Percentiles rank a stretch among this genome's conserved stretches.
Evolutionary conservation across 129 eudicot genomes (phyloP).

Genomic region (Oenanthe sinensis): DNA sequence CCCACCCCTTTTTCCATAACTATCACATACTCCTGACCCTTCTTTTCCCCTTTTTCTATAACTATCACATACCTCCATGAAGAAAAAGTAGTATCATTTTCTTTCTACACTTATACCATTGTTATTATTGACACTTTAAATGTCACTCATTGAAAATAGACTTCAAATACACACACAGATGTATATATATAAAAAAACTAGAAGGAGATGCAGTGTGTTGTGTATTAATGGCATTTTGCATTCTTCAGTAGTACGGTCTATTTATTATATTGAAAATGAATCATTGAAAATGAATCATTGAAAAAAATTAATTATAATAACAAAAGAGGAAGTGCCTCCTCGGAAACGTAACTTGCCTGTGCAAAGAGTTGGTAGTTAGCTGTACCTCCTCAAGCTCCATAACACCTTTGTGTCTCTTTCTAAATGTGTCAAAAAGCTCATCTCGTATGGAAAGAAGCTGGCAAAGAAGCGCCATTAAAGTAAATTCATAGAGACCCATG

Average conservation of each 20-base stretch:
- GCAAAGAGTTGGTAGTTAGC: slow-evolving; percentile 79
- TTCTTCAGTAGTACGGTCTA: background rate
- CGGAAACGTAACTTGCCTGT: slow-evolving; percentile 45
- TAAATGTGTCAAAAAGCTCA: slow-evolving; percentile 94
- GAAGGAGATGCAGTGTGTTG: no score
- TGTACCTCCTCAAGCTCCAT: slow-evolving; percentile 97
- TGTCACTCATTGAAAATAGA: no score
- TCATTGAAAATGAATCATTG: background rate
- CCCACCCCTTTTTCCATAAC: no score
- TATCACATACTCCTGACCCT: no score
- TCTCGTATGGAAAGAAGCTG: slow-evolving; percentile 83
- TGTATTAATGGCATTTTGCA: background rate
- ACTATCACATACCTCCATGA: no score
- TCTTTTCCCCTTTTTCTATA: no score
- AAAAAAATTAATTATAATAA: background rate
- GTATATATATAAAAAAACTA: no score
- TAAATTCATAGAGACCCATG: background rate
- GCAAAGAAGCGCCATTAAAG: background rate
- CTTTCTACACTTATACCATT: no score
- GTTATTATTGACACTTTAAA: no score
- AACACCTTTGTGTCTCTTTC: slow-evolving; percentile 88
- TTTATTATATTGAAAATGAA: no score
- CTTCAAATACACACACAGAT: no score
- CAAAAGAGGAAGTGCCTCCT: background rate
- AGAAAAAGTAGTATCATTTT: no score